Evolutionary conservation across 495 filamentous ascomycete genomes (phyloP), one percentile per base, ranked within the genome.

Genomic region (Aspergillus saccharolyticus): DNA sequence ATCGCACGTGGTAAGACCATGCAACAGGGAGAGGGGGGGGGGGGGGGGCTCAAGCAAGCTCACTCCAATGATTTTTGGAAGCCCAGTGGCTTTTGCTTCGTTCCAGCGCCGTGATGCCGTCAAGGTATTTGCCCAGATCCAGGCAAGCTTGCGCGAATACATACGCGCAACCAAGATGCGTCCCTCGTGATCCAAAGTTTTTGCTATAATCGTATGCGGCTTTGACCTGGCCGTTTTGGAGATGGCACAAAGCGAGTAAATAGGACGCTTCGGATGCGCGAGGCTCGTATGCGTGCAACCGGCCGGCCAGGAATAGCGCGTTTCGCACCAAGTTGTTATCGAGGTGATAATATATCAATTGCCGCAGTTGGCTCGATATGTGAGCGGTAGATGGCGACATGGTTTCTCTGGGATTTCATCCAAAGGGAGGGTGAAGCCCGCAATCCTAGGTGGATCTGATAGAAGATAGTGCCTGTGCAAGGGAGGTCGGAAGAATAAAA

Each of bases 101-200:
- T 55, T 97, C 92, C 65, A 97, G 70, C 14, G 89, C 90, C 19
- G 73, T 78, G 50, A 92, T 84, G 18, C 95, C 94, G 59, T 95
- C 89, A 52, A 85, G 79, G 66, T 88, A 84, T 61, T 81, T 85
- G 55, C 88, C 89, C 51, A 96, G 70, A 51, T 82, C 85, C 55
- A 96, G 73, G 63, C 89, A 97, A 15, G 90, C 85, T 68, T 96
- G 90, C 25, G 91, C 94, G 73, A 89, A 96, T 54, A 96, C 81
- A 69, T 92, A 97, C 3, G 89, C 85, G 71, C 93, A 97, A 14
- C 93, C 94, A 19, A 94, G 68, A 71, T 97, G 88, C 42, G 76
- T 74, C 7, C 88, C 89, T 58, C 83, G 79, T 24, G 77, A 80
- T 28, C 83, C 89, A 18, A 79, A 70, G 43, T 74, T 70, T 60